Evolutionary conservation across 2,329 filamentous ascomycete genomes (phyloP).

Genomic region (Epichloe baconii): DNA sequence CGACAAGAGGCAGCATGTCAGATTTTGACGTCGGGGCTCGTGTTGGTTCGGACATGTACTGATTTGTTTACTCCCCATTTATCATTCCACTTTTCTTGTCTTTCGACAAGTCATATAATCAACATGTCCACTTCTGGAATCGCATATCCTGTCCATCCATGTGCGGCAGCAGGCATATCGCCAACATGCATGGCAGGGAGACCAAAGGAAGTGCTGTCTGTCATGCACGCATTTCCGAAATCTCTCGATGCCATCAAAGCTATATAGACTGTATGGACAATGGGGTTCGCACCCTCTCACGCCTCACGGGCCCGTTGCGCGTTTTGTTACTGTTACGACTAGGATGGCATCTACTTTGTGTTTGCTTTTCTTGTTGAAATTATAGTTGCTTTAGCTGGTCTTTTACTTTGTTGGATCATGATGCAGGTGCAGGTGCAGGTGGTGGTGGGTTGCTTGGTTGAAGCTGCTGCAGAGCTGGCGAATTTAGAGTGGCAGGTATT

Average conservation of each 20-base stretch:
- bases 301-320: conserved; percentile 15
- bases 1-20: background rate
- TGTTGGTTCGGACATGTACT: background rate
- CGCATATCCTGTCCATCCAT: background rate
- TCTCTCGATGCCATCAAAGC: conserved; percentile 15
- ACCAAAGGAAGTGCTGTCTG: background rate
- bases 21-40: background rate
- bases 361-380: conserved; percentile 5
- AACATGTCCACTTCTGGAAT: background rate
- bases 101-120: background rate
- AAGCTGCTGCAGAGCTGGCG: background rate
- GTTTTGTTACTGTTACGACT: conserved; percentile 19
- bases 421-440: background rate
- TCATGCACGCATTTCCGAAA: conserved; percentile 9
- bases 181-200: background rate
- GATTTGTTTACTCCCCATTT: background rate
- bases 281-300: conserved; percentile 22
- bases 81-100: background rate
- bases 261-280: conserved; percentile 25
- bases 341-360: conserved; percentile 14
- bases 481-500: background rate
- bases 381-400: background rate
- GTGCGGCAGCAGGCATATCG: background rate
- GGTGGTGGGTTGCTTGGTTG: background rate
- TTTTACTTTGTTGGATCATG: background rate